Evolutionary conservation across 1,284 basidiomycete genomes (phyloP).

Genomic region (Sanguinoderma infundibulare): DNA sequence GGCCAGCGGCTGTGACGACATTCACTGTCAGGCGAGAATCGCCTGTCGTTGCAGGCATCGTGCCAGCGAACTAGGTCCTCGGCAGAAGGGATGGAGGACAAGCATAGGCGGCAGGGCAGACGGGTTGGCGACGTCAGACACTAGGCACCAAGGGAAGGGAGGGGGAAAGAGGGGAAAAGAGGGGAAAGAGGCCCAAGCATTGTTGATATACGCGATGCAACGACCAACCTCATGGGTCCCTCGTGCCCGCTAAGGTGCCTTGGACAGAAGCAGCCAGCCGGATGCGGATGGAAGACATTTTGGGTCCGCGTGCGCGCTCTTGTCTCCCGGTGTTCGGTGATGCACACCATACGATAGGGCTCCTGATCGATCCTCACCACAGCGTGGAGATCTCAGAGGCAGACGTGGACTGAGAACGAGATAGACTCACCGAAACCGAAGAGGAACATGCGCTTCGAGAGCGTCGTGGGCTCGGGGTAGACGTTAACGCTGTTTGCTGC

Average conservation of each 20-base stretch:
- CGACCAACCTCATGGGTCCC: constrained; percentile 22
- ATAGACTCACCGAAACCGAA: constrained; percentile 21
- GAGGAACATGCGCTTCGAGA: constrained; percentile 17
- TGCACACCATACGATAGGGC: constrained; percentile 1
- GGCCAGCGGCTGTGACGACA: neutral
- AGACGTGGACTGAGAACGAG: neutral
- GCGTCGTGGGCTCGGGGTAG: constrained; percentile 16
- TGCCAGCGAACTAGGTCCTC: constrained; percentile 9
- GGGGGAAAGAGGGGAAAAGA: neutral
- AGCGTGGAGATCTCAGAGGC: neutral
- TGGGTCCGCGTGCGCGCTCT: constrained; percentile 9
- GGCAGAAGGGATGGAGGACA: neutral
- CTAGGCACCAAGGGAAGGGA: neutral
- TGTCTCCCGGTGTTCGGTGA: constrained; percentile 3
- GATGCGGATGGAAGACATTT: neutral
- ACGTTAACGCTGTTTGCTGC: neutral
- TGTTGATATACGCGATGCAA: constrained; percentile 20
- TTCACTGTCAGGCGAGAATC: neutral
- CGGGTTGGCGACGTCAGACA: neutral
- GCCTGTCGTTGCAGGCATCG: constrained; percentile 1
- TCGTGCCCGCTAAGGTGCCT: constrained; percentile 8
- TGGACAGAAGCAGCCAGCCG: constrained; percentile 10
- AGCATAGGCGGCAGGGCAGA: neutral
- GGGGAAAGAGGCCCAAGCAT: neutral
- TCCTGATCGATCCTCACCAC: constrained; percentile 14